A percentile compares a stretch with the other conserved stretches of the same genome.
Conservation (phyloP, 1,139 yeast species). For the Kodamaea alishanica region DNA sequence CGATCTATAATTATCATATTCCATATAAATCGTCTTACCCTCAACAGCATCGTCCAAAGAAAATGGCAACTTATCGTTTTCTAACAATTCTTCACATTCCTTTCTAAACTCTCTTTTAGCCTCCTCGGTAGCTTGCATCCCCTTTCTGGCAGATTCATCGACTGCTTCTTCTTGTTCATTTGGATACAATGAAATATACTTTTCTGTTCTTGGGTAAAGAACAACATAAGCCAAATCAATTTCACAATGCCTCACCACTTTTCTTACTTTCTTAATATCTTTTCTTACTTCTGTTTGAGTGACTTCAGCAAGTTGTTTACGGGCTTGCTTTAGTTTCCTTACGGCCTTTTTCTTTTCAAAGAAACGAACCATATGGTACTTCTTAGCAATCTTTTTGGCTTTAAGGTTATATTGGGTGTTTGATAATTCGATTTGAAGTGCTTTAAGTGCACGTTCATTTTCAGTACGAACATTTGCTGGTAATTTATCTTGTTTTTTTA, state of each 20-base stretch:
- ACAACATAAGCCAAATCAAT: constrained; percentile 74
- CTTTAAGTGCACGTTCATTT: constrained; percentile 81
- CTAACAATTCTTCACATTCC: constrained; percentile 47
- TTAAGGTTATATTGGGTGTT: constrained; percentile 48
- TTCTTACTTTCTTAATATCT: constrained; percentile 50
- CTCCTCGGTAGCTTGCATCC: constrained; percentile 46
- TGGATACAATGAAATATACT: constrained; percentile 78
- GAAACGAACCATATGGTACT: constrained; percentile 91
- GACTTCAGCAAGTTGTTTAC: constrained; percentile 43
- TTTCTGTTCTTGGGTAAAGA: constrained; percentile 73
- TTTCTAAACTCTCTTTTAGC: constrained; percentile 49
- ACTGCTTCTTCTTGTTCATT: constrained; percentile 25
- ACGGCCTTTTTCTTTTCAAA: constrained; percentile 87
- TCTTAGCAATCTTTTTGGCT: constrained; percentile 61
- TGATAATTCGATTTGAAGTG: constrained; percentile 63
- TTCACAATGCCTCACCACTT: constrained; percentile 54
- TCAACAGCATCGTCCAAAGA: constrained; percentile 53
- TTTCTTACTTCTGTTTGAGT: constrained; percentile 44
- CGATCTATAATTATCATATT: constrained; percentile 11
- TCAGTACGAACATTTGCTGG: constrained; percentile 77
- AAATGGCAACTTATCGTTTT: constrained; percentile 52
- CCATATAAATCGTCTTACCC: constrained; percentile 39
- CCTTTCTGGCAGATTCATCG: constrained; percentile 40
- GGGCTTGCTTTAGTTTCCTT: constrained; percentile 65
- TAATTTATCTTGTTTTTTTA: constrained; percentile 51